Evolutionary conservation across 495 filamentous ascomycete species (phyloP).

Genomic region (Tuber borchii): DNA sequence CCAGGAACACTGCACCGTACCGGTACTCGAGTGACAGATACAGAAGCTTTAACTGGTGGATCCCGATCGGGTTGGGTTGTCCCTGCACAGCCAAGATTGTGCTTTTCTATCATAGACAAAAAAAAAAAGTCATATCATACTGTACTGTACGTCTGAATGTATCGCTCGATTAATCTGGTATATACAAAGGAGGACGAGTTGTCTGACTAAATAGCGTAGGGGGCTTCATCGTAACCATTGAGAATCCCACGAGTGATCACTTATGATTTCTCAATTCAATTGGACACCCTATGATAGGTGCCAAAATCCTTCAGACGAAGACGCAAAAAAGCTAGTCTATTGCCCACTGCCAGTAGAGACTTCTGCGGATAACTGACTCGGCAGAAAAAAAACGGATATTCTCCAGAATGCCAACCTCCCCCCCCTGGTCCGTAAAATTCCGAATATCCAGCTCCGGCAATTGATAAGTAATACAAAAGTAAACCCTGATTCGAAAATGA

Average conservation of each 20-base stretch:
- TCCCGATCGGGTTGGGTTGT: neutral
- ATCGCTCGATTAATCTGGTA: neutral
- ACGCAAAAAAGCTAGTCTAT: neutral
- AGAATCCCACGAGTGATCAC: neutral
- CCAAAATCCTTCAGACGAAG: neutral
- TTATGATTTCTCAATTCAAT: neutral
- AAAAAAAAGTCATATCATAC: neutral
- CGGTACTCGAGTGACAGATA: neutral
- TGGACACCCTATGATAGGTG: neutral
- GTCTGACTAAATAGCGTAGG: too few species aligned
- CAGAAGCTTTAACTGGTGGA: too few species aligned
- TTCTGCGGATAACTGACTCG: too few species aligned
- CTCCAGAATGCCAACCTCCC: neutral
- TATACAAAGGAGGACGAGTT: neutral
- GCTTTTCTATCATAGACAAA: too few species aligned
- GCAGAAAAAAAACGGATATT: neutral
- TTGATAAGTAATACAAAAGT: neutral
- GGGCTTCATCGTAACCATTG: too few species aligned
- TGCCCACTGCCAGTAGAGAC: neutral
- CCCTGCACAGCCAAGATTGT: neutral
- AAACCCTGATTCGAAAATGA: neutral
- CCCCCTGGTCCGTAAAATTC: neutral
- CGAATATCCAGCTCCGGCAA: neutral
- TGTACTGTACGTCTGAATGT: too few species aligned
- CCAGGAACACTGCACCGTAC: neutral